Conservation (phyloP, 495 filamentous ascomycete species). For the Glonium stellatum region DNA sequence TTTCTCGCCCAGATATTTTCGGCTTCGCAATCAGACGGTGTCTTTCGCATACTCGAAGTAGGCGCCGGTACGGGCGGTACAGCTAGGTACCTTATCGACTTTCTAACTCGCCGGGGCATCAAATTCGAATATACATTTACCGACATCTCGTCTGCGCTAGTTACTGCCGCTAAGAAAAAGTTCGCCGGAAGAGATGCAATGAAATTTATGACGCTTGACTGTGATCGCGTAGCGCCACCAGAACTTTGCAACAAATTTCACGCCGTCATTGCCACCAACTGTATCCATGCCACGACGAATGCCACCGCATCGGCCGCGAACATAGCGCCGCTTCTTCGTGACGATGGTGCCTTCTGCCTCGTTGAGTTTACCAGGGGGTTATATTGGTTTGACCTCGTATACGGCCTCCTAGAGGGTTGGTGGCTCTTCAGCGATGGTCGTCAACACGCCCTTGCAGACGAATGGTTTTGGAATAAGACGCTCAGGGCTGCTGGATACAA, state of each 20-base stretch:
- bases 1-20: neutral
- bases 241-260: constrained; percentile 34
- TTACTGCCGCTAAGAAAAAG: constrained; percentile 32
- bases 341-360: constrained; percentile 4
- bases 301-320: constrained; percentile 7
- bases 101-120: neutral
- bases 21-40: neutral
- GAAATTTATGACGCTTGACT: constrained; percentile 37
- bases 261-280: constrained; percentile 40
- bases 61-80: constrained; percentile 11
- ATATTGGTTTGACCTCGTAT: constrained; percentile 32
- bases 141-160: constrained; percentile 29
- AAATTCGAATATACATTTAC: constrained; percentile 15
- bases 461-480: neutral
- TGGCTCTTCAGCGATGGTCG: constrained; percentile 35
- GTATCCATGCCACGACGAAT: constrained; percentile 41
- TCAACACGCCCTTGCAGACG: constrained; percentile 21
- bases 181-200: constrained; percentile 35
- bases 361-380: constrained; percentile 19
- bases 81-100: neutral
- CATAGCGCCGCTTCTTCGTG: neutral
- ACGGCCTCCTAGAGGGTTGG: constrained; percentile 39
- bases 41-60: constrained; percentile 7
- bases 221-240: constrained; percentile 36
- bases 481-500: neutral